Conservation (phyloP, 768 basidiomycete species). For the Rossbeevera mucosa region DNA sequence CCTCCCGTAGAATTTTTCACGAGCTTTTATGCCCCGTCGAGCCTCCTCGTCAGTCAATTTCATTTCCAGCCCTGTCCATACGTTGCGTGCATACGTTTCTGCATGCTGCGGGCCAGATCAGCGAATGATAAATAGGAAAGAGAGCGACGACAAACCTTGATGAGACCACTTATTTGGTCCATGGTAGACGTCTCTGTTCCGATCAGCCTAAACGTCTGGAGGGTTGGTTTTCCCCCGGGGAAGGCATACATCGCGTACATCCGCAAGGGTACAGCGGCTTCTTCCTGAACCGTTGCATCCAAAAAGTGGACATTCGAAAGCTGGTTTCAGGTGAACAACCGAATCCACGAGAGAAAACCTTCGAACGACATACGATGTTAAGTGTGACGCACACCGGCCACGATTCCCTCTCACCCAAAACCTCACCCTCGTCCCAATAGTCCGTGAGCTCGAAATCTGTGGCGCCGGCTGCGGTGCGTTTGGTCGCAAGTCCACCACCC, state of each 20-base stretch:
- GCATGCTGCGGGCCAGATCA: slow-evolving; percentile 58
- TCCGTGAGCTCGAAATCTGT: slow-evolving; percentile 85
- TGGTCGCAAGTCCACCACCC: slow-evolving; percentile 62
- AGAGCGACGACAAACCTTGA: slow-evolving; percentile 43
- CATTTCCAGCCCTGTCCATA: slow-evolving; percentile 52
- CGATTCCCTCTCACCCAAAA: slow-evolving; percentile 51
- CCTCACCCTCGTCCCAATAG: slow-evolving; percentile 82
- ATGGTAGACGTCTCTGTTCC: slow-evolving; percentile 58
- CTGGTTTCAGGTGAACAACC: slow-evolving; percentile 30
- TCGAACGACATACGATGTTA: slow-evolving; percentile 54
- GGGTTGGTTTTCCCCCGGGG: slow-evolving; percentile 31
- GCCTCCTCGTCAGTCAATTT: slow-evolving; percentile 65
- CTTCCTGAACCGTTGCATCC: slow-evolving; percentile 71
- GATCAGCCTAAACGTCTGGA: slow-evolving; percentile 63
- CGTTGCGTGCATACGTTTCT: slow-evolving; percentile 56
- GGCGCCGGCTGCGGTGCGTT: slow-evolving; percentile 38
- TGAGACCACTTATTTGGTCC: slow-evolving; percentile 43
- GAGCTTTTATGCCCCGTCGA: slow-evolving; percentile 55
- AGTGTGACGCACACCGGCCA: slow-evolving; percentile 80
- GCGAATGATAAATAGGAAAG: neutral
- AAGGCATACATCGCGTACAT: slow-evolving; percentile 67
- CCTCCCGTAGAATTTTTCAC: slow-evolving; percentile 43
- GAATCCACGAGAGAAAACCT: neutral
- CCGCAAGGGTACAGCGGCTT: slow-evolving; percentile 57
- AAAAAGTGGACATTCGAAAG: slow-evolving; percentile 59